Conservation (phyloP, 1,139 yeast genomes). For the Arxiozyma slooffiae region DNA sequence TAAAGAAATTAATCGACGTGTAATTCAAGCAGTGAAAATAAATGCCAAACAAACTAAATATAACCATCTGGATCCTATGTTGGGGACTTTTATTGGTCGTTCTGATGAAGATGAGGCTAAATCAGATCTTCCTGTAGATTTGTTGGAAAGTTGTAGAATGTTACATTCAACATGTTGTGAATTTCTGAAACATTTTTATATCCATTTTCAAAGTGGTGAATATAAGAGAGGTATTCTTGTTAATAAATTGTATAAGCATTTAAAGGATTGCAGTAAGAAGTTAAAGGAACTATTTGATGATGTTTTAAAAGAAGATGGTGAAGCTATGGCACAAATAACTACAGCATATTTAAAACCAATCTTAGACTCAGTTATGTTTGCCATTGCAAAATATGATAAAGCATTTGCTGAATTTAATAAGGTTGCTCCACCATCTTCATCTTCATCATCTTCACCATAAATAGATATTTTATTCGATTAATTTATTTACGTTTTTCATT, state of each 20-base stretch:
- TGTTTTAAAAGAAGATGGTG: slow-evolving; percentile 25
- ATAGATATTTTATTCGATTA: neutral
- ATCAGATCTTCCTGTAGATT: slow-evolving; percentile 23
- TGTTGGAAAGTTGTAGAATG: slow-evolving; percentile 38
- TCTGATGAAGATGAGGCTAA: slow-evolving; percentile 21
- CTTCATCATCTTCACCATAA: neutral
- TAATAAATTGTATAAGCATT: slow-evolving; percentile 38
- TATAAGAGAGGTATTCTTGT: slow-evolving; percentile 41
- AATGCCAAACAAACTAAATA: slow-evolving; percentile 48
- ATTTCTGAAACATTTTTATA: slow-evolving; percentile 63
- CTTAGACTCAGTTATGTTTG: slow-evolving; percentile 21
- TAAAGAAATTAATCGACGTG: slow-evolving; percentile 23
- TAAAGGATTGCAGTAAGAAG: slow-evolving; percentile 35
- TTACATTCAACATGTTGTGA: slow-evolving; percentile 63
- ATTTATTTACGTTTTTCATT: too few relatives aligned
- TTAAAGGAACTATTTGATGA: slow-evolving; percentile 23
- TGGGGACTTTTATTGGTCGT: slow-evolving; percentile 22
- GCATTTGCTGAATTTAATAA: slow-evolving; percentile 9
- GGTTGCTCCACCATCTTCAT: neutral
- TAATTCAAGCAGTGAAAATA: slow-evolving; percentile 43
- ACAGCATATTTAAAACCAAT: slow-evolving; percentile 23
- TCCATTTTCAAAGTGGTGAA: slow-evolving; percentile 50
- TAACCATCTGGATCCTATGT: slow-evolving; percentile 29
- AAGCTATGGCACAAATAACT: slow-evolving; percentile 19
- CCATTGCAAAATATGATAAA: slow-evolving; percentile 23